Percentiles rank a stretch among this genome's conserved stretches.
phyloP scores from a whole-genome alignment of 805 yeast species.

The Yarrowia sp. region DNA sequence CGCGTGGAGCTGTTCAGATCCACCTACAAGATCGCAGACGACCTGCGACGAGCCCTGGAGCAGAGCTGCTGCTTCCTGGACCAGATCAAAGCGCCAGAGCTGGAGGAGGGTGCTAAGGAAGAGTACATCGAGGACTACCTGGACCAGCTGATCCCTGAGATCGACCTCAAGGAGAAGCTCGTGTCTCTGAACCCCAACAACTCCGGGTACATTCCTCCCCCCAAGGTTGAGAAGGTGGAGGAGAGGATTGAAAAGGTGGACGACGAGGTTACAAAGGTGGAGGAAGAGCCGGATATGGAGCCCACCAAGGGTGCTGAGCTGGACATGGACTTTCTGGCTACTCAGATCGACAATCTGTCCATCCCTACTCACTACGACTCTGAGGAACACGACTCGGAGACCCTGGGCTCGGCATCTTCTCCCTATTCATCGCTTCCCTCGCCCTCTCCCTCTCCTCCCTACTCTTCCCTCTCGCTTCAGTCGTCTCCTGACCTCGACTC shows the following conservation, averaged over 20 bases:
- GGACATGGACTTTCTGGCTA: background rate
- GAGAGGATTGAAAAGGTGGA: background rate
- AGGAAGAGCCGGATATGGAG: background rate
- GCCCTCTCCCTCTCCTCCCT: conserved; percentile 19
- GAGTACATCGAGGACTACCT: conserved; percentile 8
- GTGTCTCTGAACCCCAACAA: conserved; percentile 29
- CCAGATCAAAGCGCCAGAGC: conserved; percentile 12
- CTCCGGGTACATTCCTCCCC: background rate
- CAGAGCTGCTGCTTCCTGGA: conserved; percentile 17
- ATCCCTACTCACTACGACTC: background rate
- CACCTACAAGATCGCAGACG: conserved; percentile 26
- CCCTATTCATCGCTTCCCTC: background rate
- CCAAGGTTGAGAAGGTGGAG: too few species aligned
- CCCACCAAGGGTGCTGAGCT: background rate
- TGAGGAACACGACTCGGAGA: background rate
- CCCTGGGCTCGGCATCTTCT: conserved; percentile 1
- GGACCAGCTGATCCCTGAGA: conserved; percentile 1
- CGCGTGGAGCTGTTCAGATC: conserved; percentile 42
- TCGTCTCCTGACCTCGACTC: conserved; percentile 22
- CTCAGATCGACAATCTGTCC: conserved; percentile 4
- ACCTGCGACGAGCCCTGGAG: conserved; percentile 1
- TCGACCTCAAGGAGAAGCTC: conserved; percentile 15
- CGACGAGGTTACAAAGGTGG: background rate
- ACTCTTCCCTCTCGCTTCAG: conserved; percentile 4
- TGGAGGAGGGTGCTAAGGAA: conserved; percentile 20